These are phyloP conservation scores for Pichia gijzeniarum DNA, from an alignment of 805 yeast species.

Conservation along the genomic window DNA sequence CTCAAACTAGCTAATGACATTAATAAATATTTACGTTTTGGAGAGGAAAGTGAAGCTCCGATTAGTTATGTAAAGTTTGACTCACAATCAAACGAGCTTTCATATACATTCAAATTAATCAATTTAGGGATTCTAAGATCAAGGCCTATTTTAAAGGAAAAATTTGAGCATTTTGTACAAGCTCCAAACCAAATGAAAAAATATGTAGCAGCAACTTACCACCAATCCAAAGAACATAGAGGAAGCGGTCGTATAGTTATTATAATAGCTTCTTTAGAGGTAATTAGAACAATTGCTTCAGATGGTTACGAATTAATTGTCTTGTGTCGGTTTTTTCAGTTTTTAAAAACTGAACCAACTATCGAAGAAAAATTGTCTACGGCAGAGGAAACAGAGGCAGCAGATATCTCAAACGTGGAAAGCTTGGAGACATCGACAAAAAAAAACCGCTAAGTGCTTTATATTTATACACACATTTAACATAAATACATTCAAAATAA, in stretches of 20 bases:
- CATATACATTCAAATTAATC: slow-evolving; percentile 42
- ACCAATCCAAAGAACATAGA: slow-evolving; percentile 35
- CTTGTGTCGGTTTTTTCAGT: background rate
- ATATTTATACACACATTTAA: too few relatives aligned
- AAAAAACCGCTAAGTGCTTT: too few relatives aligned
- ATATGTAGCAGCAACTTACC: slow-evolving; percentile 35
- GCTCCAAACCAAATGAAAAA: slow-evolving; percentile 32
- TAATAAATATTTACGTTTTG: slow-evolving; percentile 19
- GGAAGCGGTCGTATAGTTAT: slow-evolving; percentile 29
- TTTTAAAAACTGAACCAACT: background rate
- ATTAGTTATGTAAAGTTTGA: slow-evolving; percentile 28
- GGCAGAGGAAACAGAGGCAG: slow-evolving; percentile 3
- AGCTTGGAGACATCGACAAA: too few relatives aligned
- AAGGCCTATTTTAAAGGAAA: slow-evolving; percentile 28
- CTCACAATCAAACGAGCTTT: slow-evolving; percentile 47
- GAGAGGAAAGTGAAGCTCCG: slow-evolving; percentile 33
- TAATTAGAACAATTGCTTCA: slow-evolving; percentile 21
- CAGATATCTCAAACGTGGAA: background rate
- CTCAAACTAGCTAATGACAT: slow-evolving; percentile 41
- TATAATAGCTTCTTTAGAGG: slow-evolving; percentile 29
- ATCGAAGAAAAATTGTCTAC: background rate
- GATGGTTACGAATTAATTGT: slow-evolving; percentile 16
- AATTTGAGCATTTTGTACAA: slow-evolving; percentile 23
- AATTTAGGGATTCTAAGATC: slow-evolving; percentile 35
- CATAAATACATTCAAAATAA: too few relatives aligned